These are phyloP conservation scores for Mycosphaerelloides madeirae DNA, from an alignment of 2,329 filamentous ascomycete genomes.

Conservation along the genomic window DNA sequence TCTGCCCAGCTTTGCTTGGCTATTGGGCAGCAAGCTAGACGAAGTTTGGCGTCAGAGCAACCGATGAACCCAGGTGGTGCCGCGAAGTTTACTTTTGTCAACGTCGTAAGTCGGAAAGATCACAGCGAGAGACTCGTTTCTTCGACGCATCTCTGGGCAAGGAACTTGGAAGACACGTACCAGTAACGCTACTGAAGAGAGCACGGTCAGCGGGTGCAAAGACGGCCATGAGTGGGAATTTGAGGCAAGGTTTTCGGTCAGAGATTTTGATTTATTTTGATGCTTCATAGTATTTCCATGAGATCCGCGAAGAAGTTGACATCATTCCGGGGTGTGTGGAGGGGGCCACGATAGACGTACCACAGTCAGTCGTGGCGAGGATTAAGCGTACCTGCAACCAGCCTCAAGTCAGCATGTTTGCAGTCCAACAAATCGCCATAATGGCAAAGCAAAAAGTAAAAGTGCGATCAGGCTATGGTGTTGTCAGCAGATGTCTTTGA, in stretches of 20 bases:
- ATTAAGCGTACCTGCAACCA: neutral
- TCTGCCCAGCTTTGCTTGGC: too few species aligned
- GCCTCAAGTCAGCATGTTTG: slow-evolving; percentile 6
- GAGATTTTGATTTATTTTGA: slow-evolving; percentile 27
- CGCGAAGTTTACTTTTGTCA: slow-evolving; percentile 14
- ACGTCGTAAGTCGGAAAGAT: slow-evolving; percentile 52
- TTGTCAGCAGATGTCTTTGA: slow-evolving; percentile 2
- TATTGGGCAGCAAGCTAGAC: too few species aligned
- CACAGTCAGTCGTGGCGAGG: neutral
- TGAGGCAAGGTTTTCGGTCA: slow-evolving; percentile 14
- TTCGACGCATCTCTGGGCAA: slow-evolving; percentile 25
- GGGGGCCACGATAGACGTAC: slow-evolving; percentile 8
- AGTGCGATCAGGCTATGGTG: slow-evolving; percentile 11
- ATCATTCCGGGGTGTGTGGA: slow-evolving; percentile 11
- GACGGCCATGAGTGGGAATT: too few species aligned
- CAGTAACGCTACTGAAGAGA: neutral
- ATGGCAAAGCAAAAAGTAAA: neutral
- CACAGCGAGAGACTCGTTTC: slow-evolving; percentile 56
- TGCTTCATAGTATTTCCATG: slow-evolving; percentile 18
- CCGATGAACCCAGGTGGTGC: too few species aligned
- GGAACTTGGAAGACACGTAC: neutral
- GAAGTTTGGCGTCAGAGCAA: too few species aligned
- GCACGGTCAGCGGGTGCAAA: neutral
- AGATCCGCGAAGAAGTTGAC: slow-evolving; percentile 18
- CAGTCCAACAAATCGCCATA: neutral